Evolutionary conservation across 2,329 filamentous ascomycete genomes (phyloP), one percentile per base, ranked within the genome.

Genomic region (Colletotrichum sp.): DNA sequence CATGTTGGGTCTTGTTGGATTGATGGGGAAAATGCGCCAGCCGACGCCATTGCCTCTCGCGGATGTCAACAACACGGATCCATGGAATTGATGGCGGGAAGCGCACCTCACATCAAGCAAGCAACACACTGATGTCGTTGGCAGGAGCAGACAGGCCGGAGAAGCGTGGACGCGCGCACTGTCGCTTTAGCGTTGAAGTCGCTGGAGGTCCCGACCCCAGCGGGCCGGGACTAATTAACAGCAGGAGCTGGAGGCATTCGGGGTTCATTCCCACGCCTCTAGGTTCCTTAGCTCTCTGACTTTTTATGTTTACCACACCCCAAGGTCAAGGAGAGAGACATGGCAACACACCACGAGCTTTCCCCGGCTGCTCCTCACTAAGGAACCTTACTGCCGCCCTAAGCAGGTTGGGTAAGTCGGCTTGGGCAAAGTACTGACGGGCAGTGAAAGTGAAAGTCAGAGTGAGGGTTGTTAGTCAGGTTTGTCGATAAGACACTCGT

Each of bases 221-320:
- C 25, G 19, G 36, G 13, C 12, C n/a, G 19, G 36, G 27, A 16
- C 44, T 19, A 8, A 34, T 59, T 19, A 22, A 52, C 44, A 25
- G 12, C 13, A 39, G 19, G 5, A 70, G 34, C n/a, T 27, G 19
- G 36, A 70, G 34, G 68, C 59, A 63, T 44, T 69, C 52, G 32
- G 32, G 66, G 9, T 44, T 55, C 63, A 72, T 76, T 74, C 64
- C 59, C 74, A 76, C 74, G 70, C 74, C 74, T 76, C 74, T 61
- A 76, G 70, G 74, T 75, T 49, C 67, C 39, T 59, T 61, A 71
- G 72, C 69, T 52, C 19, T 71, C 16, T 29, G 19, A 68, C 68
- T 32, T 34, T 52, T 52, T 49, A 11, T 71, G 36, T 71, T 65
- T 70, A 22, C 57, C 57, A 76, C 69, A 32, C 73, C 73, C 73